phyloP scores from a whole-genome alignment of 306 rosid species.

The Rosa persica region DNA sequence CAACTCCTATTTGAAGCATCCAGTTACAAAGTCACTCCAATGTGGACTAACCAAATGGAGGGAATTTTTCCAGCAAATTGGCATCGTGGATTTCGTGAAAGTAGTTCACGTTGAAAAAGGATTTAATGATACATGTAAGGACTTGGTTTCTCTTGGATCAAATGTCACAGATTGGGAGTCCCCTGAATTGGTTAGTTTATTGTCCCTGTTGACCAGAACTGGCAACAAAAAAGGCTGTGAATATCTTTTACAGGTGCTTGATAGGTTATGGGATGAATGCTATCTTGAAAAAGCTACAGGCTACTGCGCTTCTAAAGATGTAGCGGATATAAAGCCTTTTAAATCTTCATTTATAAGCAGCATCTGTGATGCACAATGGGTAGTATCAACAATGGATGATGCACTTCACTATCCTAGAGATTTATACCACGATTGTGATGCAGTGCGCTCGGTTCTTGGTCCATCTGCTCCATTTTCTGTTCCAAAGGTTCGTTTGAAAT shows the following conservation, averaged over 20 bases:
- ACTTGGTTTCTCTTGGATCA: constrained; percentile 54
- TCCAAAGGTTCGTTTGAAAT: constrained; percentile 71
- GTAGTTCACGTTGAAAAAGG: constrained; percentile 62
- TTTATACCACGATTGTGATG: constrained; percentile 68
- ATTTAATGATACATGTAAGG: constrained; percentile 41
- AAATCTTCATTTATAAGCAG: constrained; percentile 65
- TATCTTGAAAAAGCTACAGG: constrained; percentile 64
- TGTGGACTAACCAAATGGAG: constrained; percentile 66
- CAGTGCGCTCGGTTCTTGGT: constrained; percentile 68
- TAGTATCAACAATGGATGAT: constrained; percentile 62
- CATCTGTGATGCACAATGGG: constrained; percentile 73
- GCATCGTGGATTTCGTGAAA: constrained; percentile 73
- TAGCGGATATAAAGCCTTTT: constrained; percentile 46
- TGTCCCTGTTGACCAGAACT: constrained; percentile 48
- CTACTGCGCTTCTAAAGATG: constrained; percentile 45
- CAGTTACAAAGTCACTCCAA: constrained; percentile 51
- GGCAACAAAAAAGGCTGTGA: constrained; percentile 56
- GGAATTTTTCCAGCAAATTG: constrained; percentile 73
- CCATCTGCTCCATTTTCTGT: constrained; percentile 72
- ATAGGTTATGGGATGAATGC: constrained; percentile 80
- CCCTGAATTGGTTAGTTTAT: constrained; percentile 58
- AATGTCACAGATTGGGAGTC: constrained; percentile 88
- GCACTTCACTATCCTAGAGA: constrained; percentile 76
- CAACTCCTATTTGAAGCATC: constrained; percentile 66
- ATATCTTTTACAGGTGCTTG: constrained; percentile 71